Percentiles rank a stretch among this genome's conserved stretches.
Conservation (phyloP, 1,139 yeast genomes). For the Scheffersomyces stambukii region DNA sequence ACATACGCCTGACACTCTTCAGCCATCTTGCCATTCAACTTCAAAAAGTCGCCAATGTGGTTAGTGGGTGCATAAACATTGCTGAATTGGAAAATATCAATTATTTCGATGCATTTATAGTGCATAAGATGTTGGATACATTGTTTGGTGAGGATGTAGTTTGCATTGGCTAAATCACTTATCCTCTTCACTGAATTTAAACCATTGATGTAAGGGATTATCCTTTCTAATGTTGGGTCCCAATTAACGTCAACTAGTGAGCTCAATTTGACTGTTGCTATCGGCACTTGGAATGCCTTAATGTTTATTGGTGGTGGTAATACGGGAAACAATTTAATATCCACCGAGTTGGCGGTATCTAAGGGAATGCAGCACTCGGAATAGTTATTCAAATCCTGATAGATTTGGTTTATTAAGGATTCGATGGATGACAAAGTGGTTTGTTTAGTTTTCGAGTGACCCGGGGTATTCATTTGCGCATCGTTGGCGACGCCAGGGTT, state of each 20-base stretch:
- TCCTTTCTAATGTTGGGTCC: constrained; percentile 95
- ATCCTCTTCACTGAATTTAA: constrained; percentile 76
- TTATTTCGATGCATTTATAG: constrained; percentile 76
- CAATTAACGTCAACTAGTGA: constrained; percentile 82
- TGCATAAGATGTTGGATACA: constrained; percentile 91
- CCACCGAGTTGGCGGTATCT: constrained; percentile 85
- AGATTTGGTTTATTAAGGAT: constrained; percentile 80
- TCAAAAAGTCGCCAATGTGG: constrained; percentile 62
- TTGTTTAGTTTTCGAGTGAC: constrained; percentile 37
- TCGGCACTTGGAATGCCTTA: constrained; percentile 79
- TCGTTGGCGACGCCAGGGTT: constrained; percentile 2
- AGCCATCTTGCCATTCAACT: constrained; percentile 58
- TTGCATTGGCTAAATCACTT: constrained; percentile 77
- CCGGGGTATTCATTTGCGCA: constrained; percentile 26
- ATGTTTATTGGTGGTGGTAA: constrained; percentile 80
- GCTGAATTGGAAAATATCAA: constrained; percentile 85
- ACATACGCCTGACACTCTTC: constrained; percentile 85
- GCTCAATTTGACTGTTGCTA: constrained; percentile 70
- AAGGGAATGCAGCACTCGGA: constrained; percentile 95
- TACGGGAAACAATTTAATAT: constrained; percentile 85
- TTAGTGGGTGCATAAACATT: constrained; percentile 91
- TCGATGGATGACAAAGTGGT: constrained; percentile 61
- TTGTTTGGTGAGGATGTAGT: constrained; percentile 71
- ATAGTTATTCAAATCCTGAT: constrained; percentile 88
- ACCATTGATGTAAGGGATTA: constrained; percentile 84